Evolutionary conservation across 495 filamentous ascomycete species (phyloP), one percentile per base, ranked within the genome.

Genomic region (Talaromyces wortmannii): DNA sequence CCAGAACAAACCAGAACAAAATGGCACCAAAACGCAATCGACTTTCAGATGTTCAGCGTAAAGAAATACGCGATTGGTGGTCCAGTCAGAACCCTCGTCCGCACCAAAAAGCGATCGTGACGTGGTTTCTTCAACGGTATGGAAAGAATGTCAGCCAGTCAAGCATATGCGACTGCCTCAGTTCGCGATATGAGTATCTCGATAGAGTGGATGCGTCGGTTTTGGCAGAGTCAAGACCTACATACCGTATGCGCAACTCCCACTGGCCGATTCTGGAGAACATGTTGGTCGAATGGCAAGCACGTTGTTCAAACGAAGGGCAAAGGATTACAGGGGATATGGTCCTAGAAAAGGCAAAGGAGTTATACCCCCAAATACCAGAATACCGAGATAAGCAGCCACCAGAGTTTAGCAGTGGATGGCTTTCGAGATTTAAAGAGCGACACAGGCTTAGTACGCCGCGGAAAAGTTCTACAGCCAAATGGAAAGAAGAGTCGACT

Each of bases 391-490:
- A 42, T 46, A 55, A 44, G 13, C 40, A 42, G 16, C 18, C 31
- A 15, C 63, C 67, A 36, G 54, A 61, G n/a, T 69, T 63, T 52
- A 63, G 58, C 17, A 46, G 47, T 29, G 58, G 60, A 11, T 70
- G 59, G 64, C 49, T 68, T 2, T 31, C 49, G 12, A 61, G 54
- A 31, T 70, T 70, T 40, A 67, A 63, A 44, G 58, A 61, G 17
- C 57, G 58, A 45, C 54, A 36, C 30, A 56, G 53, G 36, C 36
- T 40, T 2, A 13, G 8, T 13, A 13, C 13, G 8, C 36, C 36
- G 36, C 8, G 36, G 5, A 40, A 13, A 10, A 40, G 23, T 4
- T 23, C 23, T 23, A 23, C 8, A 1, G 13, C 2, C 2, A 40
- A 40, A 40, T 40, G 36, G 36, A 40, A 40, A 40, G 2, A 13